These are phyloP conservation scores for Paxillus ammoniavirescens DNA, from an alignment of 768 basidiomycete species.

Conservation along the genomic window DNA sequence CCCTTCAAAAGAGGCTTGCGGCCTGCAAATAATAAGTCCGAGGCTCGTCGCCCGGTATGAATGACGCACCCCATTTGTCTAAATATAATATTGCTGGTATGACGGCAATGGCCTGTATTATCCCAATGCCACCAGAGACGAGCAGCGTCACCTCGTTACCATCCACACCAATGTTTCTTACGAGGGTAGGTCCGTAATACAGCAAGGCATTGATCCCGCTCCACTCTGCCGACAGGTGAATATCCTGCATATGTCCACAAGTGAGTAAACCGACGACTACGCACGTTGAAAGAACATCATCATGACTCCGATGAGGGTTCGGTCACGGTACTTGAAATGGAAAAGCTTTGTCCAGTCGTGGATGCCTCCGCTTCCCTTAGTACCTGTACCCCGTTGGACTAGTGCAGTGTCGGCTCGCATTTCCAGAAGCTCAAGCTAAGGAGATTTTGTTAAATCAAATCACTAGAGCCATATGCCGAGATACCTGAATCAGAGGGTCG, in stretches of 20 bases:
- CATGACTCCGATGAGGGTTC: slow-evolving; percentile 68
- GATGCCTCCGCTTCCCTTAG: slow-evolving; percentile 15
- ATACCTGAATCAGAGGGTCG: slow-evolving; percentile 54
- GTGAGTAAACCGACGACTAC: slow-evolving; percentile 20
- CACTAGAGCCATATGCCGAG: not conserved
- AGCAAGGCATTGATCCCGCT: slow-evolving; percentile 82
- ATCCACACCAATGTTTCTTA: slow-evolving; percentile 59
- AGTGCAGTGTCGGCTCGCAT: slow-evolving; percentile 69
- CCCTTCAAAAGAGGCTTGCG: slow-evolving; percentile 62
- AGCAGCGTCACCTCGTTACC: slow-evolving; percentile 60
- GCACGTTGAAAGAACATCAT: slow-evolving; percentile 85
- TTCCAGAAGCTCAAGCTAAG: slow-evolving; percentile 69
- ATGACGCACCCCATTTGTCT: slow-evolving; percentile 54
- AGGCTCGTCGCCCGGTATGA: not conserved
- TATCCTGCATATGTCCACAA: not conserved
- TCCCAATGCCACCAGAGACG: slow-evolving; percentile 76
- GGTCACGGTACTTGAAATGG: slow-evolving; percentile 46
- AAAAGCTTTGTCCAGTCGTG: slow-evolving; percentile 60
- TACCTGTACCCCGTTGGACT: slow-evolving; percentile 36
- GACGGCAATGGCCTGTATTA: slow-evolving; percentile 76
- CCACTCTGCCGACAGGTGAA: slow-evolving; percentile 56
- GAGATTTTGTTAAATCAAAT: not conserved
- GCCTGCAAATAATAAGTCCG: slow-evolving; percentile 36
- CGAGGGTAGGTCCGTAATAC: slow-evolving; percentile 78
- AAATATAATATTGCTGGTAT: slow-evolving; percentile 71